These are phyloP conservation scores for Parasarocladium wereldwijsianum DNA, from an alignment of 2,329 filamentous ascomycete genomes.

Conservation along the genomic window DNA sequence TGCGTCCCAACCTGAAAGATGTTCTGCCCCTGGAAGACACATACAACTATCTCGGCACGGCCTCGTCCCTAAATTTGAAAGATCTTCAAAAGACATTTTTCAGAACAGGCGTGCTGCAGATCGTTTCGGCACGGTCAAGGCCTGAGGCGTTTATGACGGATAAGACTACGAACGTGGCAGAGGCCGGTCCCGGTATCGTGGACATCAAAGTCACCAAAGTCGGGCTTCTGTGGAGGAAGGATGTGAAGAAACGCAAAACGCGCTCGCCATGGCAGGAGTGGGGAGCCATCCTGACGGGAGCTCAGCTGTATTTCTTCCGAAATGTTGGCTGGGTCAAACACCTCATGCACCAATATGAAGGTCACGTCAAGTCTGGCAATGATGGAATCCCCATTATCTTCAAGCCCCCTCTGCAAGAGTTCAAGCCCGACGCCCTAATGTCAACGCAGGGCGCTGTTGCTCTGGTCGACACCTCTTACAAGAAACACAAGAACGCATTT, in stretches of 20 bases:
- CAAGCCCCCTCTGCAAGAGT: slow-evolving; percentile 75
- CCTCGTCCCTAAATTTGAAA: slow-evolving; percentile 60
- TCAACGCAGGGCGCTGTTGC: slow-evolving; percentile 89
- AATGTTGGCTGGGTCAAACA: slow-evolving; percentile 88
- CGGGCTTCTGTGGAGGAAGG: slow-evolving; percentile 87
- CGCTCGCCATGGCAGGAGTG: slow-evolving; percentile 97
- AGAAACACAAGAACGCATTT: slow-evolving; percentile 91
- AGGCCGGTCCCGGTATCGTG: slow-evolving; percentile 82
- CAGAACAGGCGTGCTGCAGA: slow-evolving; percentile 82
- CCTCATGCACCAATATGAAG: slow-evolving; percentile 76
- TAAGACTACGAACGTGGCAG: slow-evolving; percentile 69
- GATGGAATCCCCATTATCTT: slow-evolving; percentile 71
- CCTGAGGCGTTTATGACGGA: slow-evolving; percentile 93
- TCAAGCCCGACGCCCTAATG: slow-evolving; percentile 88
- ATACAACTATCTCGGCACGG: slow-evolving; percentile 74
- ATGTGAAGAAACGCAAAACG: slow-evolving; percentile 82
- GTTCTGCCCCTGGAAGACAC: slow-evolving; percentile 84
- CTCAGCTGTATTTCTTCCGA: slow-evolving; percentile 91
- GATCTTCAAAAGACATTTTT: slow-evolving; percentile 81
- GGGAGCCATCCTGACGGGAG: slow-evolving; percentile 93
- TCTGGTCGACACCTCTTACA: slow-evolving; percentile 73
- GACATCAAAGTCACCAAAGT: slow-evolving; percentile 98
- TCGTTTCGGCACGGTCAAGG: slow-evolving; percentile 82
- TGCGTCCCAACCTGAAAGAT: slow-evolving; percentile 81
- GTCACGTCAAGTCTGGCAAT: slow-evolving; percentile 63